A percentile compares a stretch with the other conserved stretches of the same genome.
phyloP scores from a whole-genome alignment of 192 early-diverging fungal species.

The Coemansia sp. region DNA sequence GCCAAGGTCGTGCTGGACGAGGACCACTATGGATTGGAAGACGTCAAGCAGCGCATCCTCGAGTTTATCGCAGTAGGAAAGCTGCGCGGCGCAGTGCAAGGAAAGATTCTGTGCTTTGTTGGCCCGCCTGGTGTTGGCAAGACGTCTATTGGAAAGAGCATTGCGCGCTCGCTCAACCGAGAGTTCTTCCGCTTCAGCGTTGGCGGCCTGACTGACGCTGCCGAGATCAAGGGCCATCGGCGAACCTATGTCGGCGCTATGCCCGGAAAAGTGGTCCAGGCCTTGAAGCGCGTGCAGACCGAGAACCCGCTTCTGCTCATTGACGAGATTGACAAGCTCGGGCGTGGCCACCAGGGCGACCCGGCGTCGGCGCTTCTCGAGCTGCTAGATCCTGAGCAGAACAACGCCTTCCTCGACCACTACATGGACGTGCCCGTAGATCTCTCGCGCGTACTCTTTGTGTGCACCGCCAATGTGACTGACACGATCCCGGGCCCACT shows the following conservation, averaged over 20 bases:
- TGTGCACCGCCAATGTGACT: constrained; percentile 97
- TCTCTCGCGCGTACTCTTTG: constrained; percentile 97
- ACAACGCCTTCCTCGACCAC: constrained; percentile 96
- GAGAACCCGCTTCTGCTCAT: constrained; percentile 98
- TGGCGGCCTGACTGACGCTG: constrained; percentile 96
- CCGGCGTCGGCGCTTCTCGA: constrained; percentile 96
- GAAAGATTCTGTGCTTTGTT: constrained; percentile 97
- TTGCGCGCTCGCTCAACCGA: constrained; percentile 91
- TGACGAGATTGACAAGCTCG: constrained; percentile 99
- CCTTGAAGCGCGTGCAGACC: constrained; percentile 97
- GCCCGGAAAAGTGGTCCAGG: constrained; percentile 99
- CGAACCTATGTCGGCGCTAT: constrained; percentile 99
- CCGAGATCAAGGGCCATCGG: constrained; percentile 99
- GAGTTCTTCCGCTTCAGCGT: constrained; percentile 98
- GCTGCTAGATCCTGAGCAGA: constrained; percentile 97
- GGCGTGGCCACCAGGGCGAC: constrained; percentile 97
- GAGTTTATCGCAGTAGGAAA: constrained; percentile 99
- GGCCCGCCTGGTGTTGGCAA: constrained; percentile 99
- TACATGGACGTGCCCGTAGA: constrained; percentile 99
- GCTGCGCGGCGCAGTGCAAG: constrained; percentile 93
- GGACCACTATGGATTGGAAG: constrained; percentile 99
- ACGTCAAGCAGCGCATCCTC: constrained; percentile 98
- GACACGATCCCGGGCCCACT: constrained; percentile 98
- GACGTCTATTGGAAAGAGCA: constrained; percentile 97
- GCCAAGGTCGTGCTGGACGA: constrained; percentile 92